Base-by-base conservation (phyloP, 2,329 filamentous ascomycete species). In the Sarocladiaceae sp. region DNA sequence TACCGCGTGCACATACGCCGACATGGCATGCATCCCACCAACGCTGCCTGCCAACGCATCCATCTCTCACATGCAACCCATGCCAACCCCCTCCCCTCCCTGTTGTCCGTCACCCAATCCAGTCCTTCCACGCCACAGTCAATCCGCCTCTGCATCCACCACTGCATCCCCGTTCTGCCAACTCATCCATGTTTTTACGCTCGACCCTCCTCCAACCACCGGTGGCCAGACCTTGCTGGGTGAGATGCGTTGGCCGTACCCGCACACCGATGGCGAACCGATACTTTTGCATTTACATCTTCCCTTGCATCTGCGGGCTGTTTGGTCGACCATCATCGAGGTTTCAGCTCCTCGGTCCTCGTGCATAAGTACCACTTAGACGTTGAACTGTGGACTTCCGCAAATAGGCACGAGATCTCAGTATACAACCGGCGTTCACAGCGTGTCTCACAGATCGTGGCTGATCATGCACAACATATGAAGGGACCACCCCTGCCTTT, bases 391-490 rank as follows among this genome's bases (percentile, higher is more conserved):
- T 7, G 15, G 15, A 31, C 28, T 15, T 17, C 18, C 33, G 33
- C 33, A 36, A 17, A n/a, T n/a, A n/a, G 15, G 18, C 33, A 36
- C 37, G 37, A 40, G 37, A 40, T 20, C 20, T n/a, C n/a, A n/a
- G 18, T 36, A n/a, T n/a, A 5, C 8, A 36, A 8, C 33, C 8
- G 5, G 15, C 15, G 33, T 17, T 36, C 33, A 36, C 33, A 23
- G 17, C 15, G 22, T 44, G 40, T 44, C 40, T 23, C 40, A 44
- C 44, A 48, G 25, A 48, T 48, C 26, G 44, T 48, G 26, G 44
- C 44, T 48, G 44, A 48, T 33, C 44, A 48, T 48, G 44, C 44
- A 48, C 44, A 48, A 31, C 44, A 48, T 25, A 48, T 48, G 44
- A 31, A 48, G 26, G 31, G 25, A 7, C 26, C n/a, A 17, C 23